Evolutionary conservation across 768 basidiomycete species (phyloP).

Genomic region (Suillus subalutaceus): DNA sequence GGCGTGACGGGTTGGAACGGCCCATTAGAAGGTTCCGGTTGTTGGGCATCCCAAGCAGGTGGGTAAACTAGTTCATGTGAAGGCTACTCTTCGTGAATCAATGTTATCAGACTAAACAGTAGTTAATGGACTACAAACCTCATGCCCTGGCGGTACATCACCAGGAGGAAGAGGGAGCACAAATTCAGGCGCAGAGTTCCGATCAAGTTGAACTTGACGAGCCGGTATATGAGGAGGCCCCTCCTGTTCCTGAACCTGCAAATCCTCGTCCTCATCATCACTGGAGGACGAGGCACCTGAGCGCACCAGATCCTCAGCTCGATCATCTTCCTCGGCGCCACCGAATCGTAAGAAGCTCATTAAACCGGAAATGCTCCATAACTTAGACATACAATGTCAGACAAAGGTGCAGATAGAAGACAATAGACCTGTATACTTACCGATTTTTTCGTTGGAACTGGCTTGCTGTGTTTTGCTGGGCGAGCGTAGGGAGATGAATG

Average conservation of each 20-base stretch:
- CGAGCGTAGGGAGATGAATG: conserved; percentile 62
- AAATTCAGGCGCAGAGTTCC: conserved; percentile 13
- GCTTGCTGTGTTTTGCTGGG: conserved; percentile 28
- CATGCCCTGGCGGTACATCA: conserved; percentile 7
- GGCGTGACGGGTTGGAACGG: conserved; percentile 9
- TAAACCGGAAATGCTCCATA: conserved; percentile 56
- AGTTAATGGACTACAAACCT: neutral
- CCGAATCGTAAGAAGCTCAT: conserved; percentile 51
- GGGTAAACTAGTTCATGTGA: conserved; percentile 7
- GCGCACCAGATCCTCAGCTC: conserved; percentile 17
- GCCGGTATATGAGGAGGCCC: conserved; percentile 27
- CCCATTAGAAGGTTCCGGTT: conserved; percentile 2
- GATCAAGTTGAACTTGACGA: conserved; percentile 26
- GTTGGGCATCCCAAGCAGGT: conserved; percentile 14
- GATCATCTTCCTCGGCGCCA: conserved; percentile 24
- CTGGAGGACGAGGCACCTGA: conserved; percentile 22
- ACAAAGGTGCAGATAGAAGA: conserved; percentile 5
- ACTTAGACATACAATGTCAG: conserved; percentile 27
- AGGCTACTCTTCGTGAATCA: conserved; percentile 1
- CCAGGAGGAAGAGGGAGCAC: conserved; percentile 21
- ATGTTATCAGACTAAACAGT: neutral
- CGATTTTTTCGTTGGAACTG: conserved; percentile 45
- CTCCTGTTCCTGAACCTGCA: conserved; percentile 19
- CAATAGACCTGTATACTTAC: conserved; percentile 33
- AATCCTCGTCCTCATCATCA: conserved; percentile 28